phyloP scores from a whole-genome alignment of 192 early-diverging fungal species.

The Coemansia sp. region DNA sequence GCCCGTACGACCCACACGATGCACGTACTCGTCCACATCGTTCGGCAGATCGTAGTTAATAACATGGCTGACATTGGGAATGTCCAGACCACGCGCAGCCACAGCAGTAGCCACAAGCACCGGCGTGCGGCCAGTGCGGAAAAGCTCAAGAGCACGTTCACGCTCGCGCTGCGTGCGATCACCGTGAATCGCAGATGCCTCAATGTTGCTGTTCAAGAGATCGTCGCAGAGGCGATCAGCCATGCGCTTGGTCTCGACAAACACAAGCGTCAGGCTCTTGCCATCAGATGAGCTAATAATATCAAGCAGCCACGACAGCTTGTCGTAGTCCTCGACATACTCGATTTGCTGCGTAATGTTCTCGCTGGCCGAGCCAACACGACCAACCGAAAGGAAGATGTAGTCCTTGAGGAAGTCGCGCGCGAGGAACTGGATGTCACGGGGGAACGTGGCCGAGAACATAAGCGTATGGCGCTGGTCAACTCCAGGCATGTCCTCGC shows the following conservation, averaged over 20 bases:
- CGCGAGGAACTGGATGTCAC: slow-evolving; percentile 85
- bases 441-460: slow-evolving; percentile 98
- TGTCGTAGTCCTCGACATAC: slow-evolving; percentile 93
- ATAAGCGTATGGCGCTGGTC: slow-evolving; percentile 84
- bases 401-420: slow-evolving; percentile 85
- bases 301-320: slow-evolving; percentile 84
- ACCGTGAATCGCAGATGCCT: slow-evolving; percentile 96
- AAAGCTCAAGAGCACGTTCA: slow-evolving; percentile 84
- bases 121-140: slow-evolving; percentile 77
- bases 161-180: slow-evolving; percentile 94
- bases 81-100: slow-evolving; percentile 92
- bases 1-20: slow-evolving; percentile 97
- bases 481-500: slow-evolving; percentile 74
- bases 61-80: slow-evolving; percentile 81
- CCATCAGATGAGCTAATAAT: slow-evolving; percentile 64
- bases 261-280: slow-evolving; percentile 83
- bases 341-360: slow-evolving; percentile 94
- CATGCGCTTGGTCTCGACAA: slow-evolving; percentile 95
- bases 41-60: slow-evolving; percentile 95
- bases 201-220: slow-evolving; percentile 71
- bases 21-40: slow-evolving; percentile 98
- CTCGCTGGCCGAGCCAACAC: slow-evolving; percentile 91
- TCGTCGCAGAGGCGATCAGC: slow-evolving; percentile 88
- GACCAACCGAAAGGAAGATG: slow-evolving; percentile 85
- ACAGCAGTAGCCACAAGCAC: slow-evolving; percentile 98